A percentile compares a stretch with the other conserved stretches of the same genome.
Evolutionary conservation across 257 asterid genomes (phyloP).

Genomic region (Fraxinus pennsylvanica): DNA sequence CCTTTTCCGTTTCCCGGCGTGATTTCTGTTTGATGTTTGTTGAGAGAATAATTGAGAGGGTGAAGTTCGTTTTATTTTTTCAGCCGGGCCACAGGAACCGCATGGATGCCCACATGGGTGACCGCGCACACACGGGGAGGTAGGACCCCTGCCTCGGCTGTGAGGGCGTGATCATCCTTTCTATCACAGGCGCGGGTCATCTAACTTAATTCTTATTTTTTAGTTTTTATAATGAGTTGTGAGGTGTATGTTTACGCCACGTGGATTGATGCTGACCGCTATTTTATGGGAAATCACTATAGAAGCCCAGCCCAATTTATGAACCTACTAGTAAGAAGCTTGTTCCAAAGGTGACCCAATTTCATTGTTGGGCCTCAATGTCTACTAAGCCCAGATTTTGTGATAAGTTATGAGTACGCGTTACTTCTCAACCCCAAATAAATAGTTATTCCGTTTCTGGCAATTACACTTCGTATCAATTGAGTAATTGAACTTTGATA

Average conservation of each 20-base stretch:
- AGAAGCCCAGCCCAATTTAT: not conserved
- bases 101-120: too few relatives aligned
- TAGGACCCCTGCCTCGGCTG: too few relatives aligned
- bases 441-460: too few relatives aligned
- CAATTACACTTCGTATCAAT: too few relatives aligned
- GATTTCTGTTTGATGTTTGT: not conserved
- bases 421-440: too few relatives aligned
- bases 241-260: not conserved
- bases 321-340: too few relatives aligned
- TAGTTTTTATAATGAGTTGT: not conserved
- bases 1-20: conserved; percentile 22
- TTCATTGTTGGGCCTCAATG: not conserved
- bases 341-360: not conserved
- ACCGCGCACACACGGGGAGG: too few relatives aligned
- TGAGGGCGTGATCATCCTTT: too few relatives aligned
- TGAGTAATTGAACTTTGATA: too few relatives aligned
- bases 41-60: not conserved
- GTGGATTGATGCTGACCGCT: not conserved
- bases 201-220: not conserved
- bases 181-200: too few relatives aligned
- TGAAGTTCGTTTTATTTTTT: not conserved
- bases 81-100: too few relatives aligned
- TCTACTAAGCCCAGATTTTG: not conserved
- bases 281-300: not conserved
- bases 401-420: too few relatives aligned